Evolutionary conservation across 768 basidiomycete genomes (phyloP), one percentile per base, ranked within the genome.

Genomic region (Chalciporus sphaerocephalus): DNA sequence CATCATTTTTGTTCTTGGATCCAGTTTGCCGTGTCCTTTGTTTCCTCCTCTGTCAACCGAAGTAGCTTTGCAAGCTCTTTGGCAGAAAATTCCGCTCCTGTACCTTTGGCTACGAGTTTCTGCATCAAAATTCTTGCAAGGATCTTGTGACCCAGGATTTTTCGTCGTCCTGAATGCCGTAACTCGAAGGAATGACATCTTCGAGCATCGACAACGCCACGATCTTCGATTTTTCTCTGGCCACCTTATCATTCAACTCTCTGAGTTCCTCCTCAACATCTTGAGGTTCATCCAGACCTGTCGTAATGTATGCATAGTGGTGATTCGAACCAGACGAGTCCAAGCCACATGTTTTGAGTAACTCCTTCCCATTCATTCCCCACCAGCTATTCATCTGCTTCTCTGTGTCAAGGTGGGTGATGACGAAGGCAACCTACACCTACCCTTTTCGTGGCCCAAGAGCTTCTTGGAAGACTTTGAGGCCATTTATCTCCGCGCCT

Each of bases 391-490:
- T 51, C 54, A 56, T 53, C 3, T 38, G 15, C 4, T 40, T 22
- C 38, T 7, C 3, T 10, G 27, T 28, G 27, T 69, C 71, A 6
- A 72, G 53, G 28, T 67, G 56, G 1, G 67, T 69, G 20, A 71
- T 44, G 7, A 63, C 60, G 2, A 73, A n/a, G 0, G 65, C 56
- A 15, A 64, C 56, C 0, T 69, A 67, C 0, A 71, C 69, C 15
- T 51, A 24, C 8, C 48, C 35, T 9, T 49, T 46, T n/a, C n/a
- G n/a, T n/a, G n/a, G n/a, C 44, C 69, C 71, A 22, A 72, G 59
- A 16, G 62, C 51, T 13, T 69, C 57, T 15, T 55, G 38, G 40
- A 69, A 65, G 2, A 66, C 18, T 24, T 33, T 42, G 50, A 61
- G 72, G 43, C 55, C 62, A 18, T 57, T 48, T 30, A 47, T 27